Conservation (phyloP, 2,329 filamentous ascomycete genomes). For the Neonectria magnoliae region DNA sequence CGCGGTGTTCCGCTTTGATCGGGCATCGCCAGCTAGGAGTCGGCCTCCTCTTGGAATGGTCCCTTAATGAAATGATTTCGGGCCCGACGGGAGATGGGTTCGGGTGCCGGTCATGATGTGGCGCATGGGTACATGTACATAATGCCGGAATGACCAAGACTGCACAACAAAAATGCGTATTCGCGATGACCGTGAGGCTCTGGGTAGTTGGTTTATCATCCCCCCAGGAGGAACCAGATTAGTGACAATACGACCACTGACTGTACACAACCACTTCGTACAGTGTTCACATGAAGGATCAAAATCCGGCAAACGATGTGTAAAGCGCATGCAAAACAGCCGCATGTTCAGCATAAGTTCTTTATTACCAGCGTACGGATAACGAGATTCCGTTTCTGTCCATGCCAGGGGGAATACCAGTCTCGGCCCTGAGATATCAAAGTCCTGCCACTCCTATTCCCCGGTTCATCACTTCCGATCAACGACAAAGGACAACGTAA, state of each 20-base stretch:
- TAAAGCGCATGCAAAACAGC: constrained; percentile 28
- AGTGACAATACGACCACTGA: background rate
- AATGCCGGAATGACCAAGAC: constrained; percentile 44
- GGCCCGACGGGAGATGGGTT: constrained; percentile 29
- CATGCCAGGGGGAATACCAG: constrained; percentile 14
- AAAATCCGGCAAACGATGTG: background rate
- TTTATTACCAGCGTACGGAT: constrained; percentile 33
- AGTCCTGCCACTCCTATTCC: constrained; percentile 3
- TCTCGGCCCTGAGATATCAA: constrained; percentile 11
- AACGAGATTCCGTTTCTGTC: constrained; percentile 17
- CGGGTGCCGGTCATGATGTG: constrained; percentile 38
- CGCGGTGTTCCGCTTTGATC: constrained; percentile 33
- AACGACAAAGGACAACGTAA: constrained; percentile 10
- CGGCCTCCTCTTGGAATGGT: constrained; percentile 30
- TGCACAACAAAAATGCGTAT: constrained; percentile 20
- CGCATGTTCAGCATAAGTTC: constrained; percentile 32
- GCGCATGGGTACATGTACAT: constrained; percentile 43
- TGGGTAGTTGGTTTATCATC: background rate
- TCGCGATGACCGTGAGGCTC: background rate
- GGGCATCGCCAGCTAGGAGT: constrained; percentile 31
- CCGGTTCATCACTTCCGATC: constrained; percentile 15
- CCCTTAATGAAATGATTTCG: constrained; percentile 35
- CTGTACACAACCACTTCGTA: no score
- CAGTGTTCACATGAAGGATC: background rate
- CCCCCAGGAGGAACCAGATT: background rate